phyloP scores from a whole-genome alignment of 2,329 filamentous ascomycete species.

The Alternaria brassicae region DNA sequence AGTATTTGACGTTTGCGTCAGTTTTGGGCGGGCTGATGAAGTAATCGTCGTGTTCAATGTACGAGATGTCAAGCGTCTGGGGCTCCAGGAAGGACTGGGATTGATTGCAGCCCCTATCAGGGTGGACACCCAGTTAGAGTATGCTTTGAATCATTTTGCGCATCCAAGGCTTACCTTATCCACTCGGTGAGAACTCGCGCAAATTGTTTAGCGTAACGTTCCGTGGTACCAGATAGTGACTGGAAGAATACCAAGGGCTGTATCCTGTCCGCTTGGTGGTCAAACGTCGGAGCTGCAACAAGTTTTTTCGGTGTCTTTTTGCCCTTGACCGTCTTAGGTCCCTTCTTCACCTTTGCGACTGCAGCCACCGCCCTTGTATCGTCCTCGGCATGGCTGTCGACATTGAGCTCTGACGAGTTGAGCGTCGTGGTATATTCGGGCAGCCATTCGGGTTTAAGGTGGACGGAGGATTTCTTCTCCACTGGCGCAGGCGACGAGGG shows the following conservation, averaged over 20 bases:
- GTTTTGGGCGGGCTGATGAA: slow-evolving; percentile 79
- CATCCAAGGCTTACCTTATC: slow-evolving; percentile 21
- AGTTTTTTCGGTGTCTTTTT: slow-evolving; percentile 37
- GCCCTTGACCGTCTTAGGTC: slow-evolving; percentile 51
- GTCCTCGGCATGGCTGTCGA: slow-evolving; percentile 43
- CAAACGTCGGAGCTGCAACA: slow-evolving; percentile 26
- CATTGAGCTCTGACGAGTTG: slow-evolving; percentile 25
- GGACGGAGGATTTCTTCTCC: slow-evolving; percentile 37
- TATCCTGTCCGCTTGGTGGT: slow-evolving; percentile 56
- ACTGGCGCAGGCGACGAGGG: slow-evolving; percentile 38
- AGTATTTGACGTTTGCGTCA: slow-evolving; percentile 63
- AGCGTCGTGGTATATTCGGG: slow-evolving; percentile 44
- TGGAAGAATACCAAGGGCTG: slow-evolving; percentile 88
- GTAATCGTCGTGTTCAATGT: slow-evolving; percentile 91
- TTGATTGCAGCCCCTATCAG: slow-evolving; percentile 32
- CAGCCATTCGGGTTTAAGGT: slow-evolving; percentile 46
- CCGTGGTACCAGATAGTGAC: slow-evolving; percentile 83
- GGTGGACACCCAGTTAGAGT: background rate
- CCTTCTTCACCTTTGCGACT: slow-evolving; percentile 37
- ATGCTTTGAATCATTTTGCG: background rate
- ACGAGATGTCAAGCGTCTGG: slow-evolving; percentile 76
- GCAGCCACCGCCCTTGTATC: slow-evolving; percentile 25
- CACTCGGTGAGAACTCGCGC: slow-evolving; percentile 61
- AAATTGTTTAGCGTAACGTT: slow-evolving; percentile 72
- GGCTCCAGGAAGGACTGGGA: slow-evolving; percentile 61